A percentile compares a stretch with the other conserved stretches of the same genome.
These are phyloP conservation scores for Helminthosporium solani DNA, from an alignment of 2,329 filamentous ascomycete genomes.

Conservation along the genomic window DNA sequence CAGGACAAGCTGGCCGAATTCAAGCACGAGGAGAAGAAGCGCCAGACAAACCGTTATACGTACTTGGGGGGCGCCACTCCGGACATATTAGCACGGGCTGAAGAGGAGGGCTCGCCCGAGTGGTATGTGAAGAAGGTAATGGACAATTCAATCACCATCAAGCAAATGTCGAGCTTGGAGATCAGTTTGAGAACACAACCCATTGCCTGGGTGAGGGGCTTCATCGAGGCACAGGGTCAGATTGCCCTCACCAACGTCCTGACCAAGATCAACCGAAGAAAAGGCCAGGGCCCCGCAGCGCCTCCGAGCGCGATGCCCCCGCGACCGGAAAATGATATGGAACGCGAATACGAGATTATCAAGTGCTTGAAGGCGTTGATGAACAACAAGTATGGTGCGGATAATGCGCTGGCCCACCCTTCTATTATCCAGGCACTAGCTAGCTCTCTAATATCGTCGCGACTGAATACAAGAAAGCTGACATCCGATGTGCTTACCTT, in stretches of 20 bases:
- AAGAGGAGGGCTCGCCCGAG: slow-evolving; percentile 94
- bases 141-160: slow-evolving; percentile 90
- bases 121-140: slow-evolving; percentile 98
- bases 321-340: slow-evolving; percentile 72
- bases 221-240: slow-evolving; percentile 96
- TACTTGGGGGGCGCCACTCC: slow-evolving; percentile 56
- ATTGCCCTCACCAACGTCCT: slow-evolving; percentile 93
- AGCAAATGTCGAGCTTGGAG: slow-evolving; percentile 87
- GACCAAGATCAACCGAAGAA: slow-evolving; percentile 88
- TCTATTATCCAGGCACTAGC: slow-evolving; percentile 86
- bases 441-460: slow-evolving; percentile 81
- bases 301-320: slow-evolving; percentile 54
- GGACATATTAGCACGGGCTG: slow-evolving; percentile 71
- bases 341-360: slow-evolving; percentile 93
- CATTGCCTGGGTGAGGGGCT: slow-evolving; percentile 93
- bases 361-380: slow-evolving; percentile 97
- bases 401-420: slow-evolving; percentile 88
- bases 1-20: slow-evolving; percentile 91
- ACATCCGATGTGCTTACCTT: slow-evolving; percentile 97
- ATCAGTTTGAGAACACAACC: slow-evolving; percentile 95
- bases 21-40: slow-evolving; percentile 90
- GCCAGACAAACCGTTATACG: slow-evolving; percentile 69
- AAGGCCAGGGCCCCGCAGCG: slow-evolving; percentile 69
- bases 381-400: slow-evolving; percentile 99
- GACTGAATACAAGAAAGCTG: slow-evolving; percentile 87